Evolutionary conservation across 2,329 filamentous ascomycete genomes (phyloP).

Genomic region (Helminthosporium solani): DNA sequence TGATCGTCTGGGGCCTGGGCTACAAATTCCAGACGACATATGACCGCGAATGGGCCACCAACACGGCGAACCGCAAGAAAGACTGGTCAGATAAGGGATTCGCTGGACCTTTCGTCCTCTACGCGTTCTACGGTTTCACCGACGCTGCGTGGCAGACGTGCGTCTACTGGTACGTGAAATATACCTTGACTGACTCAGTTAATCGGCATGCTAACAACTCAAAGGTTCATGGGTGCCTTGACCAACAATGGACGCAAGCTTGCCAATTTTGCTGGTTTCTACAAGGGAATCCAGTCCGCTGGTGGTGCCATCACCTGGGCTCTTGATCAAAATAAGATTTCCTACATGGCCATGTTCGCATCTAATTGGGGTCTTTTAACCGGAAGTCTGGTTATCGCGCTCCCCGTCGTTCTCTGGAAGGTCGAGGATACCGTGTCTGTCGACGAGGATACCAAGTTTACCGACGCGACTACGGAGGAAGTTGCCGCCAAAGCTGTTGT

Average conservation of each 20-base stretch:
- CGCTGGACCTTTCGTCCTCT: constrained; percentile 80
- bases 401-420: constrained; percentile 75
- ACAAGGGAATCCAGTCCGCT: constrained; percentile 88
- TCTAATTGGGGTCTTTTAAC: constrained; percentile 74
- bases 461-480: constrained; percentile 77
- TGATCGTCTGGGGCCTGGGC: constrained; percentile 80
- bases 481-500: constrained; percentile 49
- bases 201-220: constrained; percentile 7
- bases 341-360: constrained; percentile 72
- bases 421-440: constrained; percentile 79
- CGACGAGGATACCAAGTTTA: constrained; percentile 81
- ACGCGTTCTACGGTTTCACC: constrained; percentile 87
- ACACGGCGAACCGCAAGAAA: constrained; percentile 37
- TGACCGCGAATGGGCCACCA: constrained; percentile 42
- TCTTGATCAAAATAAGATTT: constrained; percentile 59
- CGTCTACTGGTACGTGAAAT: constrained; percentile 71
- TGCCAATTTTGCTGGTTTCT: constrained; percentile 88
- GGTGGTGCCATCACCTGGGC: constrained; percentile 76
- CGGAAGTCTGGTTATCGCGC: constrained; percentile 72
- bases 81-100: constrained; percentile 72
- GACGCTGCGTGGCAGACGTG: constrained; percentile 89
- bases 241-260: constrained; percentile 91
- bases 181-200: not conserved
- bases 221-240: constrained; percentile 84
- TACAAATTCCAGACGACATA: constrained; percentile 72